phyloP scores from a whole-genome alignment of 257 asterid species.

The Capsicum rhomboideum region DNA sequence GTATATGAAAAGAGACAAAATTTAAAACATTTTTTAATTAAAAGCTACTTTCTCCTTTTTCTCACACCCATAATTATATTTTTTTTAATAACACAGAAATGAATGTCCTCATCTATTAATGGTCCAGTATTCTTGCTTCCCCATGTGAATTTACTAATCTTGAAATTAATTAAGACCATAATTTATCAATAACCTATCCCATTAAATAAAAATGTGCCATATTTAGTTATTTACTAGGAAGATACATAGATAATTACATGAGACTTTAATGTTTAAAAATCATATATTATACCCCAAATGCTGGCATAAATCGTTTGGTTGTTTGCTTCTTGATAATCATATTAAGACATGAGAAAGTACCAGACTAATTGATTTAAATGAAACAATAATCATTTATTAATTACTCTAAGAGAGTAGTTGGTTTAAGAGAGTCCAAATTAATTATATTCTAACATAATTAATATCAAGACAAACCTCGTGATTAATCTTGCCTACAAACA shows the following conservation, averaged over 20 bases:
- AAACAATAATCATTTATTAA: background rate
- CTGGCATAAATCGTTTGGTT: background rate
- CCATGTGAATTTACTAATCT: background rate
- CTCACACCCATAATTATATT: too few species aligned
- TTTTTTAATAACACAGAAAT: background rate
- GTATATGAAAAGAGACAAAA: background rate
- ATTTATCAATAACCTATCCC: background rate
- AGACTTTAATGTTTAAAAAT: background rate
- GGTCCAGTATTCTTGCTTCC: background rate
- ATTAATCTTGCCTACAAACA: background rate
- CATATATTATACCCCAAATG: background rate
- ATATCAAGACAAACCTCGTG: background rate
- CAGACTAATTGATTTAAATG: background rate
- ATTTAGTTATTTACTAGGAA: background rate
- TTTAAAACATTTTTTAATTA: background rate
- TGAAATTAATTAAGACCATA: background rate
- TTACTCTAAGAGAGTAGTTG: too few species aligned
- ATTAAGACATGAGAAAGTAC: background rate
- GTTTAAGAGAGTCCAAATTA: background rate
- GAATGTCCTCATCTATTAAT: background rate
- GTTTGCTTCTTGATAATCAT: background rate
- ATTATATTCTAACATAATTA: background rate
- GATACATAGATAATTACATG: background rate
- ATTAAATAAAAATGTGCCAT: background rate
- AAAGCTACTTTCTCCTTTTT: background rate